phyloP scores from a whole-genome alignment of 306 rosid genomes.

The Arachis stenosperma region DNA sequence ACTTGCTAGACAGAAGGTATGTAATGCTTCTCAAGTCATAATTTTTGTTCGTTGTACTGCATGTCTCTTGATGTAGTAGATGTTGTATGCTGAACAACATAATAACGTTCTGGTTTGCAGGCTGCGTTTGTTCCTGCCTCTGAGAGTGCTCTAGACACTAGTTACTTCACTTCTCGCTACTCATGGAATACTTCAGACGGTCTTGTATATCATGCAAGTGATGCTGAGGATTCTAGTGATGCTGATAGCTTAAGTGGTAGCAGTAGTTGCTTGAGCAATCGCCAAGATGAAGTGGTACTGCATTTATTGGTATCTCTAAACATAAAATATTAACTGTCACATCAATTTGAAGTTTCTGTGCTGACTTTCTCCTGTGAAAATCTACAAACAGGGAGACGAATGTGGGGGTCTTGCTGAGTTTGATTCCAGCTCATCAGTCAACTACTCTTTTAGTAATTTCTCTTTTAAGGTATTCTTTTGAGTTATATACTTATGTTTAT shows the following conservation, averaged over 20 bases:
- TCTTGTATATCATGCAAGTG: conserved; percentile 67
- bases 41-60: conserved; percentile 21
- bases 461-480: conserved; percentile 78
- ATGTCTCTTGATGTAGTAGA: conserved; percentile 1
- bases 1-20: conserved; percentile 96
- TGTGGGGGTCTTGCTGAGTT: conserved; percentile 93
- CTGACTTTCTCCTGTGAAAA: conserved; percentile 44
- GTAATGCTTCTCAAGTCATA: conserved; percentile 17
- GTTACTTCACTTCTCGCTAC: conserved; percentile 94
- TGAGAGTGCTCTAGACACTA: conserved; percentile 91
- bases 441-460: conserved; percentile 97
- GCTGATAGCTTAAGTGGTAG: conserved; percentile 93
- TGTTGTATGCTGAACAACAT: conserved; percentile 6
- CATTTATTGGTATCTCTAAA: conserved; percentile 24
- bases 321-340: conserved; percentile 18
- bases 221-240: conserved; percentile 88
- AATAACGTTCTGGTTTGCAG: conserved; percentile 50
- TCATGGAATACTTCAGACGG: conserved; percentile 85
- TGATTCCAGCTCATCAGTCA: conserved; percentile 75
- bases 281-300: conserved; percentile 95
- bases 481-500: conserved; percentile 10
- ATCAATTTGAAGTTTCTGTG: conserved; percentile 29
- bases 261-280: conserved; percentile 85
- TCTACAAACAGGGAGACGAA: conserved; percentile 77
- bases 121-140: conserved; percentile 99